Conservation (phyloP, 2,329 filamentous ascomycete species). For the Mariannaea elegans region DNA sequence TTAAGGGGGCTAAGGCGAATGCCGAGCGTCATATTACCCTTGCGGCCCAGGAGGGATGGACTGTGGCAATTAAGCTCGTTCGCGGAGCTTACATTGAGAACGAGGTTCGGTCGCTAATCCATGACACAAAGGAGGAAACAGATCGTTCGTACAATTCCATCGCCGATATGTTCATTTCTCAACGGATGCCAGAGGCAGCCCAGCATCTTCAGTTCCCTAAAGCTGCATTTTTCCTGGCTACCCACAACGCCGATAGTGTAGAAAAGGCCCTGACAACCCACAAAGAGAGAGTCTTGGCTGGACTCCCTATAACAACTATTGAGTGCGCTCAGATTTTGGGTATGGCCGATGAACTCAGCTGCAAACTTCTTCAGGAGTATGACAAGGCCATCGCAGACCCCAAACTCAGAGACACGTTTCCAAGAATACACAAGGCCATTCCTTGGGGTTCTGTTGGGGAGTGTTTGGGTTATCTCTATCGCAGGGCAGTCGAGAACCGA, state of each 20-base stretch:
- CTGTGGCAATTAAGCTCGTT: constrained; percentile 64
- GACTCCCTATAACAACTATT: constrained; percentile 45
- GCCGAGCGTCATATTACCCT: constrained; percentile 55
- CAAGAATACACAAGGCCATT: constrained; percentile 47
- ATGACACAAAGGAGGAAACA: constrained; percentile 61
- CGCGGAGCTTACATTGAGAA: constrained; percentile 64
- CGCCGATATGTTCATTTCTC: constrained; percentile 55
- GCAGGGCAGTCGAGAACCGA: constrained; percentile 50
- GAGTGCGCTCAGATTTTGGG: constrained; percentile 64
- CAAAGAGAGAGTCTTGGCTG: constrained; percentile 46
- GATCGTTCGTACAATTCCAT: constrained; percentile 61
- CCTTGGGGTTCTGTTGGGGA: constrained; percentile 51
- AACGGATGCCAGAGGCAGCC: constrained; percentile 30
- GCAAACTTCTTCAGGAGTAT: constrained; percentile 53
- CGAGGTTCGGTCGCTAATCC: constrained; percentile 59
- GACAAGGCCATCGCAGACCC: constrained; percentile 28
- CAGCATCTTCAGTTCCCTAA: constrained; percentile 48
- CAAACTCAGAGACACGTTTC: constrained; percentile 29
- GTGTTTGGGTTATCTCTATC: constrained; percentile 49
- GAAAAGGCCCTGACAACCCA: constrained; percentile 55
- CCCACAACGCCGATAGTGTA: constrained; percentile 57
- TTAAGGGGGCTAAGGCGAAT: constrained; percentile 55
- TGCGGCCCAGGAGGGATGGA: constrained; percentile 59
- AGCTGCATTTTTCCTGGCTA: constrained; percentile 60
- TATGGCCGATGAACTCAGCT: constrained; percentile 66